Conservation (phyloP, 352 stramenopile genomes). For the Phytophthora europaea region DNA sequence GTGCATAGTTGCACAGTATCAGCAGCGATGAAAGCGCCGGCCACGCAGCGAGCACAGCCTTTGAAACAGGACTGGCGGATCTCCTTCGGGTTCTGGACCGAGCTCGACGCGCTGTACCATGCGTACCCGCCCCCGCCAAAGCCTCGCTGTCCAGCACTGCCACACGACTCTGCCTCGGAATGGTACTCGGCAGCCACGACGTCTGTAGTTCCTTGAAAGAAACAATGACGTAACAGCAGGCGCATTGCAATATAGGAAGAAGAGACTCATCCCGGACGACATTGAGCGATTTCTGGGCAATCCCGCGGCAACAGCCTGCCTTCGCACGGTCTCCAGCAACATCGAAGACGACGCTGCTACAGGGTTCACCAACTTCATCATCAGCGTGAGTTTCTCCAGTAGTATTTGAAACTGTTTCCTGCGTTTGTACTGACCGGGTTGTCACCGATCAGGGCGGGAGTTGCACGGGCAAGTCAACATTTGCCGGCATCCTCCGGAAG, state of each 20-base stretch:
- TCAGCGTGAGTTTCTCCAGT: conserved; percentile 49
- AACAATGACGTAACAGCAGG: not conserved
- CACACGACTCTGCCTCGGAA: conserved; percentile 37
- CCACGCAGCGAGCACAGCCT: conserved; percentile 16
- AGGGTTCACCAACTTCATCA: conserved; percentile 66
- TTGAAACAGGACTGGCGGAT: conserved; percentile 51
- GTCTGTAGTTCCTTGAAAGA: not conserved
- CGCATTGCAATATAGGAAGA: conserved; percentile 35
- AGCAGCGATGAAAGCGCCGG: not conserved
- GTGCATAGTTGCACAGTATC: not conserved
- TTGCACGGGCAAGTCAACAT: conserved; percentile 60
- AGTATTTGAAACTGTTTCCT: not conserved
- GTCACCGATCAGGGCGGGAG: conserved; percentile 46
- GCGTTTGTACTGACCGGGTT: not conserved
- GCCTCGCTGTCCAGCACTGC: conserved; percentile 51
- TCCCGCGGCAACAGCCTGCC: conserved; percentile 30
- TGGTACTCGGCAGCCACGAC: conserved; percentile 40
- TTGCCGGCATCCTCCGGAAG: conserved; percentile 54
- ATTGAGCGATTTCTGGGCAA: conserved; percentile 66
- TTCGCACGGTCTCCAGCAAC: conserved; percentile 47
- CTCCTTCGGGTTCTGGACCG: conserved; percentile 67
- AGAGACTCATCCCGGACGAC: conserved; percentile 44
- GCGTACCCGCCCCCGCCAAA: conserved; percentile 45
- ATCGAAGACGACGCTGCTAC: conserved; percentile 16
- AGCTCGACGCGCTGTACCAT: conserved; percentile 66